Conservation (phyloP, 495 filamentous ascomycete genomes). For the Jackrogersella minutella region DNA sequence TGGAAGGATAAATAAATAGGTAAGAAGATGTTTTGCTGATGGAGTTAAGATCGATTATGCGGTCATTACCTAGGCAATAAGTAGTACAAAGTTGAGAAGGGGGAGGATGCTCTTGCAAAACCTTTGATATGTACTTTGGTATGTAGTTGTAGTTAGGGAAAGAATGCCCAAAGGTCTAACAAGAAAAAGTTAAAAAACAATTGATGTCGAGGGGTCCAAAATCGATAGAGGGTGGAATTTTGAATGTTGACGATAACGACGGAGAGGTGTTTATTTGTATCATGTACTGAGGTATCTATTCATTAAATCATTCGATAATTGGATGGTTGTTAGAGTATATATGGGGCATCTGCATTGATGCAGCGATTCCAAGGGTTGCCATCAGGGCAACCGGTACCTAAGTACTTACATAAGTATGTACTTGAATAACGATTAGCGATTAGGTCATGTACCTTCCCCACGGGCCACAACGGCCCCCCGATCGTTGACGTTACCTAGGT, state of each 20-base stretch:
- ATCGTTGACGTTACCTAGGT: no score
- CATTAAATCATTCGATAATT: background rate
- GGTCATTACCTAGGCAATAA: no score
- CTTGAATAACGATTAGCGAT: background rate
- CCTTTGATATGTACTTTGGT: no score
- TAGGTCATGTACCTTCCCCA: no score
- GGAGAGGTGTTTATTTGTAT: background rate
- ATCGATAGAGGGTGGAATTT: background rate
- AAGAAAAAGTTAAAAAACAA: background rate
- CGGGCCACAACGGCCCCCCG: no score
- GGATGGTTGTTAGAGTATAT: background rate
- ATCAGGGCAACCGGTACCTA: background rate
- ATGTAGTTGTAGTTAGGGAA: no score
- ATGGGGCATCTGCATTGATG: background rate
- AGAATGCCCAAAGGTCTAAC: no score
- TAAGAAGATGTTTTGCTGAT: no score
- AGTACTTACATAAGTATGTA: background rate
- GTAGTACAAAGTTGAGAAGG: no score
- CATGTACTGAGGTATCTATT: background rate
- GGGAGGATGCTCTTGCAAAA: no score
- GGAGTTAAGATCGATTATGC: no score
- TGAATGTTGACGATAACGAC: background rate
- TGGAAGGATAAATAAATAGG: no score
- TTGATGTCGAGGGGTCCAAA: slow-evolving; percentile 1
- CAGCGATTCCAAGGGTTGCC: background rate